A percentile compares a stretch with the other conserved stretches of the same genome.
Conservation (phyloP, 169 alveolate genomes). For the Plasmodium billcollinsi region DNA sequence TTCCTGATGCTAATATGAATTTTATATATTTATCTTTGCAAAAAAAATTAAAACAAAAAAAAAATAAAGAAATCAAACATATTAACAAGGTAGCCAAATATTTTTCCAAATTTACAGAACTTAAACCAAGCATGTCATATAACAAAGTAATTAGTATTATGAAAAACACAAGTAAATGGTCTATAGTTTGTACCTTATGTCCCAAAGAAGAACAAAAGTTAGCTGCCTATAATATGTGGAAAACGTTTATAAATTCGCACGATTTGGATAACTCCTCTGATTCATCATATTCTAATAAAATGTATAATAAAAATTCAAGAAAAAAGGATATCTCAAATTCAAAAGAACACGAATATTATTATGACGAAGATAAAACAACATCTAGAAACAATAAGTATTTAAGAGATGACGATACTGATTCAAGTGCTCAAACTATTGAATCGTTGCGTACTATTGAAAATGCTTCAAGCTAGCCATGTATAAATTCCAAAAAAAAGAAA, state of each 20-base stretch:
- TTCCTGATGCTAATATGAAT: constrained; percentile 58
- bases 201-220: constrained; percentile 71
- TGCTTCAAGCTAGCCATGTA: constrained; percentile 37
- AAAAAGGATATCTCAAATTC: constrained; percentile 15
- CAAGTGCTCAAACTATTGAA: constrained; percentile 72
- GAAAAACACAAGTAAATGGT: constrained; percentile 68
- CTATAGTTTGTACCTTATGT: constrained; percentile 41
- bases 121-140: constrained; percentile 57
- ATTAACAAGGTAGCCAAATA: constrained; percentile 74
- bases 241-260: constrained; percentile 32
- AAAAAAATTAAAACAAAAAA: constrained; percentile 66
- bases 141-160: constrained; percentile 58
- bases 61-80: constrained; percentile 36
- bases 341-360: constrained; percentile 41
- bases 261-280: constrained; percentile 31
- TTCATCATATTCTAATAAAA: constrained; percentile 42
- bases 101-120: constrained; percentile 48
- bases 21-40: constrained; percentile 59
- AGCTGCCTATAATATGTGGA: constrained; percentile 70
- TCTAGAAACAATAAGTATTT: constrained; percentile 44
- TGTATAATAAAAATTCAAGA: constrained; percentile 40
- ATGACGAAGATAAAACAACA: constrained; percentile 23
- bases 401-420: constrained; percentile 51
- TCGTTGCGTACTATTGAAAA: constrained; percentile 69
- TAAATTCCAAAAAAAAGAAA: background rate